Conservation (phyloP, 768 basidiomycete species). For the Arthromyces matolae region DNA sequence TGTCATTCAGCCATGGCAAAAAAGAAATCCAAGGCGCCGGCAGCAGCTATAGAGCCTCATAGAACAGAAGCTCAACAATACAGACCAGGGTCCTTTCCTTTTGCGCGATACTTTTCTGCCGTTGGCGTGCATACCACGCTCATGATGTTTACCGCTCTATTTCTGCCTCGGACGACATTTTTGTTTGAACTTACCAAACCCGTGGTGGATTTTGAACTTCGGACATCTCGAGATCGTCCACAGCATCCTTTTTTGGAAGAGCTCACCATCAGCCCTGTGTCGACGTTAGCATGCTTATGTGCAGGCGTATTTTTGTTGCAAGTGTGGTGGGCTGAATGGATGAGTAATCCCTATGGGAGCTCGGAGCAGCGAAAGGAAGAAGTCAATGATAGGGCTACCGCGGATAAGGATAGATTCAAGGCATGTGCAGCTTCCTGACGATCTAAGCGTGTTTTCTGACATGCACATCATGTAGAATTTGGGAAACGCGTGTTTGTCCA, state of each 20-base stretch:
- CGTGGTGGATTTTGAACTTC: slow-evolving; percentile 26
- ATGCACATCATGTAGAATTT: slow-evolving; percentile 39
- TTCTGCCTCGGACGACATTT: slow-evolving; percentile 61
- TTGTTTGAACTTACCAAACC: slow-evolving; percentile 36
- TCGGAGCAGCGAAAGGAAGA: no score
- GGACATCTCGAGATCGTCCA: slow-evolving; percentile 54
- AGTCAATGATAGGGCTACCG: slow-evolving; percentile 38
- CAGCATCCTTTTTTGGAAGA: slow-evolving; percentile 68
- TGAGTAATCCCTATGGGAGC: slow-evolving; percentile 45
- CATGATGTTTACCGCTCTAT: slow-evolving; percentile 61
- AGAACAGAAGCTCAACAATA: neutral
- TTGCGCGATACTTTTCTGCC: slow-evolving; percentile 58
- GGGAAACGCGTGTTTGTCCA: slow-evolving; percentile 47
- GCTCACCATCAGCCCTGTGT: slow-evolving; percentile 56
- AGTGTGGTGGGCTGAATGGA: slow-evolving; percentile 70
- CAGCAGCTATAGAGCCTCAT: neutral
- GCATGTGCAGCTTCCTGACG: slow-evolving; percentile 28
- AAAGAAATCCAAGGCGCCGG: slow-evolving; percentile 2
- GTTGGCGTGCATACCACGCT: slow-evolving; percentile 68
- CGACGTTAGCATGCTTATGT: slow-evolving; percentile 56
- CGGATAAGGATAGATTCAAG: slow-evolving; percentile 33
- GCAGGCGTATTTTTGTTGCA: slow-evolving; percentile 53
- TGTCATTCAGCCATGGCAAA: slow-evolving; percentile 9
- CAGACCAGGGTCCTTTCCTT: slow-evolving; percentile 15
- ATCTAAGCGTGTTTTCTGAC: neutral